Evolutionary conservation across 192 early-diverging fungal genomes (phyloP).

Genomic region (Coemansia sp.): DNA sequence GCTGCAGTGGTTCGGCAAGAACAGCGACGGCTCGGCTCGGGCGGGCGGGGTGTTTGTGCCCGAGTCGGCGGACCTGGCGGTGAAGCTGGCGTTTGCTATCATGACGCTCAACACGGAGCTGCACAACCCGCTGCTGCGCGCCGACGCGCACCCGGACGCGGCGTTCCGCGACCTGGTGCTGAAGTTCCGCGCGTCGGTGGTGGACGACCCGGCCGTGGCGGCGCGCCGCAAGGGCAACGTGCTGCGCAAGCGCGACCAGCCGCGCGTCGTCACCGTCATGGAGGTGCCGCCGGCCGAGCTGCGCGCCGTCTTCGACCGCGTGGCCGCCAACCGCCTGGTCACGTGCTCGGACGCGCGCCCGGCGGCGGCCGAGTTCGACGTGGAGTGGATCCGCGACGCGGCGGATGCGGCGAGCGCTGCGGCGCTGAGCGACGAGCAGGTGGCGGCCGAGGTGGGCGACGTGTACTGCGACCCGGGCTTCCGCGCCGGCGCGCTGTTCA

Average conservation of each 20-base stretch:
- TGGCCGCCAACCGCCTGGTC: slow-evolving; percentile 37
- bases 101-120: slow-evolving; percentile 52
- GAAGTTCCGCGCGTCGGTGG: slow-evolving; percentile 50
- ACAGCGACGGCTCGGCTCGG: slow-evolving; percentile 17
- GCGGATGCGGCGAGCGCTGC: slow-evolving; percentile 9
- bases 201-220: slow-evolving; percentile 46
- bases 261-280: slow-evolving; percentile 50
- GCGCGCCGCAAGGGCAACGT: slow-evolving; percentile 52
- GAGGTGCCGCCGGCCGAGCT: slow-evolving; percentile 45
- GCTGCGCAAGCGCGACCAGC: slow-evolving; percentile 54
- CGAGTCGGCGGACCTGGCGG: slow-evolving; percentile 43
- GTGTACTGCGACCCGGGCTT: slow-evolving; percentile 53
- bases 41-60: slow-evolving; percentile 33
- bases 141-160: slow-evolving; percentile 34
- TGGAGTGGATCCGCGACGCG: slow-evolving; percentile 47
- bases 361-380: slow-evolving; percentile 43
- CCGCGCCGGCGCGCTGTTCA: slow-evolving; percentile 49
- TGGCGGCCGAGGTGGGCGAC: slow-evolving; percentile 41
- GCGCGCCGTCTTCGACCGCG: slow-evolving; percentile 38
- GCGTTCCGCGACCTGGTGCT: slow-evolving; percentile 39
- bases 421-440: slow-evolving; percentile 38
- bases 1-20: slow-evolving; percentile 46
- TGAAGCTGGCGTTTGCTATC: slow-evolving; percentile 49
- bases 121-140: slow-evolving; percentile 48
- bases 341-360: slow-evolving; percentile 45